Percentiles rank a stretch among this genome's conserved stretches.
phyloP scores from a whole-genome alignment of 495 filamentous ascomycete genomes.

The Pseudomonodictys pantanalensis region DNA sequence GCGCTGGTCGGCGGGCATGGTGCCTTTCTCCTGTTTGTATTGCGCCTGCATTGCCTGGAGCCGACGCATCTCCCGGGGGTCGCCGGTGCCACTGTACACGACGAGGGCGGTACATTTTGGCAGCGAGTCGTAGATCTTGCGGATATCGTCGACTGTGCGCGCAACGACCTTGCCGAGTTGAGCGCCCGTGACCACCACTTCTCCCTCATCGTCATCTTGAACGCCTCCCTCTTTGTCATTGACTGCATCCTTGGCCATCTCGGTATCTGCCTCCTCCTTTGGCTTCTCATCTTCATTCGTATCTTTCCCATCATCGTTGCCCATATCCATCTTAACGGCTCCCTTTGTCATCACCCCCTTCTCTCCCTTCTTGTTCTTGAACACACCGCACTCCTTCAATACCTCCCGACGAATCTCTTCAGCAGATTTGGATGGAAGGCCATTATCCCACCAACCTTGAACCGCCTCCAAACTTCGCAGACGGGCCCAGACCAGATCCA shows the following conservation, averaged over 20 bases:
- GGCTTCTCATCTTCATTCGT: too few relatives aligned
- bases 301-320: too few relatives aligned
- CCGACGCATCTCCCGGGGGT: slow-evolving; percentile 73
- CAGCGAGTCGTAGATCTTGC: slow-evolving; percentile 67
- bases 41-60: slow-evolving; percentile 69
- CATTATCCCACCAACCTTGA: slow-evolving; percentile 75
- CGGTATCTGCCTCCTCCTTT: too few relatives aligned
- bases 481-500: slow-evolving; percentile 87
- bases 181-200: slow-evolving; percentile 9
- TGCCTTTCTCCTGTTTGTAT: slow-evolving; percentile 72
- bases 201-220: slow-evolving; percentile 14
- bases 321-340: too few relatives aligned
- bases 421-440: slow-evolving; percentile 33
- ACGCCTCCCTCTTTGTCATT: slow-evolving; percentile 14
- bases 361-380: slow-evolving; percentile 13
- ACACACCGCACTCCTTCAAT: slow-evolving; percentile 10
- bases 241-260: too few relatives aligned
- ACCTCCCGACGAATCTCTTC: slow-evolving; percentile 35
- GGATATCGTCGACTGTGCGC: slow-evolving; percentile 57
- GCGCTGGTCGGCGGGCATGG: slow-evolving; percentile 82
- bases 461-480: slow-evolving; percentile 79
- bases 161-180: slow-evolving; percentile 48
- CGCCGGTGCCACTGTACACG: slow-evolving; percentile 84
- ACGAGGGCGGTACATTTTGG: slow-evolving; percentile 83
- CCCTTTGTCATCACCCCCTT: too few relatives aligned